Base-by-base conservation (phyloP, 768 basidiomycete species). In the Suillus tomentosus region DNA sequence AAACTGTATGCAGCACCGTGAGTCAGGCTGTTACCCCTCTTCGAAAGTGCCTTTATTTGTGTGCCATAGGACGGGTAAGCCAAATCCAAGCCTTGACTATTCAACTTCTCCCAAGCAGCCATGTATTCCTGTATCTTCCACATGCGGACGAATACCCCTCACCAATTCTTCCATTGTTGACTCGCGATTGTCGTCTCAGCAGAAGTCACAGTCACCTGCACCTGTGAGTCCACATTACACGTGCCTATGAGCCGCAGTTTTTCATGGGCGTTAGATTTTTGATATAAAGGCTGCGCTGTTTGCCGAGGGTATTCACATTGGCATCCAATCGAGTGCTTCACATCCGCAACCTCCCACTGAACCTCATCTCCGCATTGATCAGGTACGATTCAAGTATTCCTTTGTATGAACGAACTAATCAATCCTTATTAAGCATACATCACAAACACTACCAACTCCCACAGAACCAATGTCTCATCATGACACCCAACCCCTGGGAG, bases 261-360 rank as follows among this genome's bases (percentile, higher is more conserved):
- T 27, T 58, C 57, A 58, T 42, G 3, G 40, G 42, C 40, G 11
- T 27, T 58, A 58, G 57, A 22, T 17, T 11, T 42, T 7, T 6
- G 57, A 58, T 5, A 42, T 58, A 19, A 58, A 58, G 40, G 40
- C 57, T 11, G 57, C 40, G 10, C 40, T 58, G 27, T 43, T 15
- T 19, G 57, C 40, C 5, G 10, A 27, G 8, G 57, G 57, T 10
- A 40, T 42, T 31, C 40, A 42, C 17, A 58, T 58, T n/a, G 40
- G 40, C 24, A 42, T 19, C 27, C 40, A 11, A 31, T 19, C 39
- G 2, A 42, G 24, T 13, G 42, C 40, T 10, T 7, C 2, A 27
- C 22, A 42, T 10, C 6, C 27, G 5, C 37, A 17, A 27, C 5
- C 56, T 40, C 37, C 15, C 15, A 40, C 37, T 57, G 39, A 34